Percentiles rank a stretch among this genome's conserved stretches.
phyloP scores from a whole-genome alignment of 306 rosid species.

The Vigna unguiculata region DNA sequence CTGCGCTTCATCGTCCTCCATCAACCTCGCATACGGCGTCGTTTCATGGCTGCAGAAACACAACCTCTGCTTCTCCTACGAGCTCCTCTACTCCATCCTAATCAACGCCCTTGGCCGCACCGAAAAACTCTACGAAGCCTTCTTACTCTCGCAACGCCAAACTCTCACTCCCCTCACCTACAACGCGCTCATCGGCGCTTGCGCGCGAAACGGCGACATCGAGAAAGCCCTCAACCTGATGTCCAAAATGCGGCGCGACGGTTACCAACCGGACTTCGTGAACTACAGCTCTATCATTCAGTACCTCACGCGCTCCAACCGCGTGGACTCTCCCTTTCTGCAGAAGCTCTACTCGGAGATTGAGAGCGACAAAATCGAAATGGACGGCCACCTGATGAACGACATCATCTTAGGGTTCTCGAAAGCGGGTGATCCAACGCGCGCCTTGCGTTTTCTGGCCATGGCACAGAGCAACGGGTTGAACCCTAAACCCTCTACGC shows the following conservation, averaged over 20 bases:
- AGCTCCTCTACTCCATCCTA: slow-evolving; percentile 85
- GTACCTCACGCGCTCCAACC: slow-evolving; percentile 78
- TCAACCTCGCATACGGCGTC: slow-evolving; percentile 74
- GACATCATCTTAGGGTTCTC: slow-evolving; percentile 81
- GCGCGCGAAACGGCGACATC: slow-evolving; percentile 85
- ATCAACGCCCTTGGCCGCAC: slow-evolving; percentile 93
- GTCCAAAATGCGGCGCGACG: slow-evolving; percentile 87
- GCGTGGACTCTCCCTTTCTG: slow-evolving; percentile 72
- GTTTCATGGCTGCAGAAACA: slow-evolving; percentile 91
- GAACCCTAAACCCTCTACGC: slow-evolving; percentile 69
- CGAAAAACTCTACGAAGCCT: slow-evolving; percentile 92
- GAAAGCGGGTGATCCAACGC: slow-evolving; percentile 75
- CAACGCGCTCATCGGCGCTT: slow-evolving; percentile 87
- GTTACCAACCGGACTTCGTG: slow-evolving; percentile 78
- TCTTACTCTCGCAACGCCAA: slow-evolving; percentile 79
- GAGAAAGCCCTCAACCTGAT: slow-evolving; percentile 83
- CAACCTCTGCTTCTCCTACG: slow-evolving; percentile 92
- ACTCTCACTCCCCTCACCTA: slow-evolving; percentile 79
- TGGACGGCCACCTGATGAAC: slow-evolving; percentile 74
- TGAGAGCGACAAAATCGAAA: slow-evolving; percentile 76
- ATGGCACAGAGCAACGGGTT: slow-evolving; percentile 81
- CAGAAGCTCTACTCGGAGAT: slow-evolving; percentile 78
- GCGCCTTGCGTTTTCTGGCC: slow-evolving; percentile 77
- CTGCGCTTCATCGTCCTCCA: slow-evolving; percentile 68
- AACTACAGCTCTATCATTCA: slow-evolving; percentile 85